Base-by-base conservation (phyloP, 176 grass and related monocot genomes). In the Cenchrus purpureus region DNA sequence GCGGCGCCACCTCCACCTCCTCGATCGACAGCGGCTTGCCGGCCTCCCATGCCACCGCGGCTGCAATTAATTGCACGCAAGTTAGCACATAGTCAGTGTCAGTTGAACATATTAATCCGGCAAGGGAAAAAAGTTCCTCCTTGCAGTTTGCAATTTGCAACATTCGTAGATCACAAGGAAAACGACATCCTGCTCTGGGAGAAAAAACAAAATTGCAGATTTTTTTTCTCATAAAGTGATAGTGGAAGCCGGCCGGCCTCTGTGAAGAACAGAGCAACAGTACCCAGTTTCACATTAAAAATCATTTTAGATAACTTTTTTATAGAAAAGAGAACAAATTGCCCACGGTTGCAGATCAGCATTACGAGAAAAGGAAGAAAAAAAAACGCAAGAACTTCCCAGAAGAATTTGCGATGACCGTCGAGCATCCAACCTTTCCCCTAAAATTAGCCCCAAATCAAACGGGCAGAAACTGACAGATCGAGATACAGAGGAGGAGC, bases 31-130 rank as follows among this genome's bases (percentile, higher is more conserved):
- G 74, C 16, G 95, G 95, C 79, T 97, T 94, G 3, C 92, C 88
- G 17, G 95, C 90, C 84, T 97, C 95, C 95, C 95, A 97, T 74
- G 92, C 83, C 57, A 97, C 88, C 31, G 95, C 95, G 57, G 95
- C 95, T 97, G 76, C 60, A 88, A 9, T 51, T 54, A 75, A 16
- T 6, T 3, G 29, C 73, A 20, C 1, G 11, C 13, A 5, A 46
- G 12, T 22, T 29, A 82, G 40, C 40, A 17, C 50, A 17, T 1
- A 58, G 10, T 11, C 14, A 50, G 20, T 43, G 10, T 11, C 14
- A 50, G 20, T 43, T 50, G 25, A 51, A 14, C 46, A 9, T 22
- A 10, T 25, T 53, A 8, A 37, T 0, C 4, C 52, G 16, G 14
- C 22, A 79, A 34, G 16, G 55, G 48, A 71, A 44, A 52, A 50